phyloP scores from a whole-genome alignment of 805 yeast genomes.

The Clavispora vitiphila region DNA sequence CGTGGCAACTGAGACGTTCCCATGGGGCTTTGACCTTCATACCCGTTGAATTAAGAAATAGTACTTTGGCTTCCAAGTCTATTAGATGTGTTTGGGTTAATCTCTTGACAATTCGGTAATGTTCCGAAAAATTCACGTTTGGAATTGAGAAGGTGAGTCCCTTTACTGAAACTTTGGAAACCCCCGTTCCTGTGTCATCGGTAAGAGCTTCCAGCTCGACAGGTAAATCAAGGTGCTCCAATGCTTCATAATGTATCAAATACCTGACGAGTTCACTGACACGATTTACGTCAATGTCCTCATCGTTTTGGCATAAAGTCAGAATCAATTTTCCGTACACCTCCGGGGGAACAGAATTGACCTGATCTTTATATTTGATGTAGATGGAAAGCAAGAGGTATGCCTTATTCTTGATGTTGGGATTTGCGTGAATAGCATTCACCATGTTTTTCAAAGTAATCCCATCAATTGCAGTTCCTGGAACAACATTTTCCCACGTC shows the following conservation, averaged over 20 bases:
- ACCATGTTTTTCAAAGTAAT: conserved; percentile 7
- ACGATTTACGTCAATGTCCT: background rate
- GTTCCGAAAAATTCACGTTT: conserved; percentile 5
- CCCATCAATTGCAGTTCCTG: conserved; percentile 3
- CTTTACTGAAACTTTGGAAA: background rate
- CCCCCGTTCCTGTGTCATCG: conserved; percentile 1
- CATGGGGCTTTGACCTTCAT: conserved; percentile 6
- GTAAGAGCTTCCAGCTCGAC: conserved; percentile 7
- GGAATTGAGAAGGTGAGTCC: conserved; percentile 6
- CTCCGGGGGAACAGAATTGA: conserved; percentile 9
- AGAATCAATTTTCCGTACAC: conserved; percentile 5
- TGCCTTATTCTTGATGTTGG: conserved; percentile 1
- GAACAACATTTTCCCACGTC: background rate
- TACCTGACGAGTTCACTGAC: conserved; percentile 8
- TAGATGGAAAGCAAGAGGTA: background rate
- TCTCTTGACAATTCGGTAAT: conserved; percentile 13
- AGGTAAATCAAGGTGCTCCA: conserved; percentile 6
- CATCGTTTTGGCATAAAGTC: conserved; percentile 6
- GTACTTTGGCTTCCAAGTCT: conserved; percentile 9
- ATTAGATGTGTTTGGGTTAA: conserved; percentile 5
- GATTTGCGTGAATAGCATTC: conserved; percentile 9
- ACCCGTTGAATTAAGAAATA: conserved; percentile 1
- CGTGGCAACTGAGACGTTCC: conserved; percentile 5
- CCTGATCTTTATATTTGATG: background rate
- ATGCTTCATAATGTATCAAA: conserved; percentile 12